Evolutionary conservation across 225 moss, liverwort and hornwort species (phyloP), one percentile per base, ranked within the genome.

Genomic region (Asterella californica): DNA sequence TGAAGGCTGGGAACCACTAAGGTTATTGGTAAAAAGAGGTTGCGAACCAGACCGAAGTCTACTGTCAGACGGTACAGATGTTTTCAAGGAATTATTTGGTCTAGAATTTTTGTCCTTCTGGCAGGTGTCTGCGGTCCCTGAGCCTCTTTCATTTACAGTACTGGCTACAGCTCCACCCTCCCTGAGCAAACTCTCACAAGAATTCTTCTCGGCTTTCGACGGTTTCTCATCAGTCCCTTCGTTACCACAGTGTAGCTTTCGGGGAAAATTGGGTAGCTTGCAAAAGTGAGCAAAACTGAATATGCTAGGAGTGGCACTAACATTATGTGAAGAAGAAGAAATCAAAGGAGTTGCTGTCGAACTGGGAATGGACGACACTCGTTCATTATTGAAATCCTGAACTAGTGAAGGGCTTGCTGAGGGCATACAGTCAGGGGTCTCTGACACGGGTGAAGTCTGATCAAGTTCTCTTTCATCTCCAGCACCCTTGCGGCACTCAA

Each of bases 401-500:
- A 79, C 79, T 49, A 49, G 49, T 30, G 76, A 68, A 59, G 83
- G 72, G 64, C 68, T 86, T 81, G 76, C 70, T 49, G 82, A 68
- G 68, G 81, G 78, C 54, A 76, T 76, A 76, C 83, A 83, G 60
- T 77, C 73, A 57, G 79, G 83, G 75, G 80, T 88, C 81, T 84
- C 80, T 8, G 75, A 47, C 24, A 74, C 48, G 47, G 83, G 48
- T 37, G 80, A 72, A 70, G 69, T 72, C 18, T 79, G 81, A 32
- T 76, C 68, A 78, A 79, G 17, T 27, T 71, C 49, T 29, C 76
- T 86, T 14, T 85, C 84, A 42, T 89, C 89, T 75, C 80, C 85
- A 30, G 84, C 85, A 81, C 78, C 84, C 47, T 88, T 90, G 72
- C 73, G 81, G 77, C 78, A 57, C 33, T 90, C 89, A 25, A 78